These are phyloP conservation scores for Paracorniculantispora psalliotae DNA, from an alignment of 2,329 filamentous ascomycete genomes.

Conservation along the genomic window DNA sequence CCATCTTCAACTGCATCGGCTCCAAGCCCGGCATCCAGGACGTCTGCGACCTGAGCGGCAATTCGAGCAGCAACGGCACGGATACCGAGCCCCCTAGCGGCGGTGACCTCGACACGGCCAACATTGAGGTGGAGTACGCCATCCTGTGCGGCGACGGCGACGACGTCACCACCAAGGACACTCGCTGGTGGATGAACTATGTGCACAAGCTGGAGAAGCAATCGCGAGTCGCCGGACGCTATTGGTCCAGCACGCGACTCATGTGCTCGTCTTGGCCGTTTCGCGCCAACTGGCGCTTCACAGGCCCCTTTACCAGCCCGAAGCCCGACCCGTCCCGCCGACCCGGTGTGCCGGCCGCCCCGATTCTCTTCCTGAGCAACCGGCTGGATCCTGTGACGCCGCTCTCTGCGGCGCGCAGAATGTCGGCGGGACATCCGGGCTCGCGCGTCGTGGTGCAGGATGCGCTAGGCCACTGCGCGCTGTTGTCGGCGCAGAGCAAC, in stretches of 20 bases:
- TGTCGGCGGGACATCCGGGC: conserved; percentile 13
- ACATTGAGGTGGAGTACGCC: conserved; percentile 19
- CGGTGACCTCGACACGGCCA: background rate
- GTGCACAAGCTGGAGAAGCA: conserved; percentile 21
- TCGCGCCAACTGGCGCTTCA: conserved; percentile 31
- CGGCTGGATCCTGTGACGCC: conserved; percentile 37
- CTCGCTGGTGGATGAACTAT: conserved; percentile 26
- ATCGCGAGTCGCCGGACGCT: conserved; percentile 27
- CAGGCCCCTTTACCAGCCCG: conserved; percentile 20
- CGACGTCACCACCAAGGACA: conserved; percentile 17
- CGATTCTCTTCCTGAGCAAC: conserved; percentile 35
- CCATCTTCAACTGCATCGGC: background rate
- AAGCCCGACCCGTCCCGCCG: background rate
- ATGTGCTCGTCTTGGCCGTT: conserved; percentile 31
- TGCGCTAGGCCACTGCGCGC: conserved; percentile 14
- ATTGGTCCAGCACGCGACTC: conserved; percentile 32
- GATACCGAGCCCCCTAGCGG: background rate
- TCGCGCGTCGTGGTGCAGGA: conserved; percentile 17
- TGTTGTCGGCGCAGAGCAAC: background rate
- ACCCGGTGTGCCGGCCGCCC: conserved; percentile 27
- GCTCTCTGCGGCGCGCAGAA: conserved; percentile 26
- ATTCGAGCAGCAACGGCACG: background rate
- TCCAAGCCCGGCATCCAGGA: background rate
- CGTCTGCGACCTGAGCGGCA: background rate
- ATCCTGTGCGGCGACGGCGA: conserved; percentile 33